Evolutionary conservation across 2,329 filamentous ascomycete genomes (phyloP).

Genomic region (Tolypocladium sp.): DNA sequence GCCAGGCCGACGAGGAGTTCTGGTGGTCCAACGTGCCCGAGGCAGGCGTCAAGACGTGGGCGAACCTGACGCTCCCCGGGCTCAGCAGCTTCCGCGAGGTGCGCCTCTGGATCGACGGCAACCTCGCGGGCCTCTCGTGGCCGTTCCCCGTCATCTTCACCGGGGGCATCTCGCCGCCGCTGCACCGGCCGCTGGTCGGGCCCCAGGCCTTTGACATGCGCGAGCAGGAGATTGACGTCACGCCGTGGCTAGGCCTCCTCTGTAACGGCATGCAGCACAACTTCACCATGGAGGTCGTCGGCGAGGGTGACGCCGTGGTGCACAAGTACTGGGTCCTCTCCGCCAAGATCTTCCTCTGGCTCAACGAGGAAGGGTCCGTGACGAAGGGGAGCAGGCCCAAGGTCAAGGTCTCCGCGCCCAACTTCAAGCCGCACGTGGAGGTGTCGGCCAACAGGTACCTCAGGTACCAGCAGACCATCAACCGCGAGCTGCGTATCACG

Average conservation of each 20-base stretch:
- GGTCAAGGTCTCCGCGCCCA: not conserved
- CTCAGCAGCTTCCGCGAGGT: constrained; percentile 71
- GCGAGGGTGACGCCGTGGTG: constrained; percentile 47
- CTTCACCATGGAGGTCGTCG: constrained; percentile 59
- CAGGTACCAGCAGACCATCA: constrained; percentile 35
- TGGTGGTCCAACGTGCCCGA: constrained; percentile 75
- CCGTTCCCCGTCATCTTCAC: constrained; percentile 79
- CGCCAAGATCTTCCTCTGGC: constrained; percentile 75
- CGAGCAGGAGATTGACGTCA: constrained; percentile 76
- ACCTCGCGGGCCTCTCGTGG: constrained; percentile 67
- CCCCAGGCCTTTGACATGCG: constrained; percentile 70
- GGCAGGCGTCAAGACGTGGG: constrained; percentile 50
- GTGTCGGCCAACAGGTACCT: not conserved
- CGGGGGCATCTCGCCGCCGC: constrained; percentile 65
- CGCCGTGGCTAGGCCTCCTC: constrained; percentile 62
- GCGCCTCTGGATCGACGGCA: constrained; percentile 64
- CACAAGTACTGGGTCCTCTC: constrained; percentile 57
- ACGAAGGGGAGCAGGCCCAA: constrained; percentile 22
- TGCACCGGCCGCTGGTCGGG: constrained; percentile 72
- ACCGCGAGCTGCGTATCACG: constrained; percentile 50
- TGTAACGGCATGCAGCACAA: constrained; percentile 56
- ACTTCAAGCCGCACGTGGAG: not conserved
- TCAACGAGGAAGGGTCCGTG: constrained; percentile 40
- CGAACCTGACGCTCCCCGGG: constrained; percentile 49
- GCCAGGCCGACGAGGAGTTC: constrained; percentile 70